Base-by-base conservation (phyloP, 1,139 yeast genomes). In the Geotrichum bryndzae region DNA sequence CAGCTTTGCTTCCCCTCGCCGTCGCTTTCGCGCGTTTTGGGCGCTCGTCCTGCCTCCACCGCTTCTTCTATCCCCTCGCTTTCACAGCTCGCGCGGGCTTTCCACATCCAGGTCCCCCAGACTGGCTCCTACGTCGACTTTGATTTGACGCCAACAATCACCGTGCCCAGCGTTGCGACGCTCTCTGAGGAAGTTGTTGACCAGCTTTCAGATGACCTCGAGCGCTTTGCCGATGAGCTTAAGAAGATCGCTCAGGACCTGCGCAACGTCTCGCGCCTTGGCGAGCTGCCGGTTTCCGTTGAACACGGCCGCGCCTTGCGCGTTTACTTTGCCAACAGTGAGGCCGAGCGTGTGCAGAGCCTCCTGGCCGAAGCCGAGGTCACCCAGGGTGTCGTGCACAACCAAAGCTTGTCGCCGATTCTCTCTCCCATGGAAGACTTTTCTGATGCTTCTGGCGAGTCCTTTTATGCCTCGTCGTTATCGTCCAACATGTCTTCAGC, bases 271-370 rank as follows among this genome's bases (percentile, higher is more conserved):
- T 67, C 76, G 13, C 63, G 66, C 15, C 69, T 75, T 2, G 78
- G 78, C 15, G 77, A 75, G 68, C 70, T 75, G 57, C 78, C 78
- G 23, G 63, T 75, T 4, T 65, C 76, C 0, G 63, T 75, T 18
- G 76, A 72, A 61, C 64, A 63, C 45, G 71, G 73, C 33, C 63
- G 65, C 29, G 62, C 65, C 3, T 56, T 75, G 18, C 70, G 78
- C 38, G 71, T 75, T 7, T 76, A 75, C 61, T 75, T 75, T 67
- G 77, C 78, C 56, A 75, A 75, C 61, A 66, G 74, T 38, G 77
- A 74, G 57, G 62, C 70, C 1, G 71, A 68, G n/a, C 68, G 70
- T 54, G 76, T 74, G n/a, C 64, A 67, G 46, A 52, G 64, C 38
- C 66, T 75, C 48, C 65, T 74, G 56, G 65, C 65, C 11, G 77